A percentile compares a stretch with the other conserved stretches of the same genome.
These are phyloP conservation scores for Pythium phragmiticola DNA, from an alignment of 352 stramenopile genomes.

Conservation along the genomic window DNA sequence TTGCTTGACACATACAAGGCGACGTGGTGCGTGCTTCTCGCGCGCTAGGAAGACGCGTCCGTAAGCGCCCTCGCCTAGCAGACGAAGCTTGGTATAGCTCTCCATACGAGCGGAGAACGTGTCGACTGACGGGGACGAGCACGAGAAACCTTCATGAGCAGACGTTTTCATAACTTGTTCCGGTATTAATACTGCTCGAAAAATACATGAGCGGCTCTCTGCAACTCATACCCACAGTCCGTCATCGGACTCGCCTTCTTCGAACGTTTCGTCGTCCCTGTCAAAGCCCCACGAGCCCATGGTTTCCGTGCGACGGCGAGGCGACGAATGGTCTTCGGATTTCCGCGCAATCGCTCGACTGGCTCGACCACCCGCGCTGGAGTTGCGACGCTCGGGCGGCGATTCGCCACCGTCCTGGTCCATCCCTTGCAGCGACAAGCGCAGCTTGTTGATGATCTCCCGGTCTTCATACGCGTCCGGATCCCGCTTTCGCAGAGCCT, in stretches of 20 bases:
- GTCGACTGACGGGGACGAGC: neutral
- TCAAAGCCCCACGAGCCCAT: conserved; percentile 25
- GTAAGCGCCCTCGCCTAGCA: conserved; percentile 89
- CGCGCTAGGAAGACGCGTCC: conserved; percentile 89
- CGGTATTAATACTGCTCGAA: neutral
- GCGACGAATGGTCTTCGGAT: conserved; percentile 22
- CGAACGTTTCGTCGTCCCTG: conserved; percentile 26
- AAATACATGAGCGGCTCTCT: neutral
- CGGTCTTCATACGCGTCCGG: conserved; percentile 22
- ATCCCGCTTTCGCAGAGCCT: neutral
- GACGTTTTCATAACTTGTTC: conserved; percentile 17
- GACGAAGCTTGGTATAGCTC: conserved; percentile 39
- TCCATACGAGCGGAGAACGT: conserved; percentile 32
- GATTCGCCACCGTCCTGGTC: conserved; percentile 10
- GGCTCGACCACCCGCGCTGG: conserved; percentile 4
- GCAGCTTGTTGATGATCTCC: conserved; percentile 26
- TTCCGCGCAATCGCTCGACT: neutral
- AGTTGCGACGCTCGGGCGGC: conserved; percentile 2
- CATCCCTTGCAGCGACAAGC: conserved; percentile 22
- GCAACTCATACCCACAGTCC: conserved; percentile 51
- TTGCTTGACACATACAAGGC: conserved; percentile 87
- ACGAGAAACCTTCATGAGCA: neutral
- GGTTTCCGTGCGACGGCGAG: conserved; percentile 4
- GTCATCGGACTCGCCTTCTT: conserved; percentile 45
- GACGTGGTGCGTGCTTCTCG: conserved; percentile 58